Evolutionary conservation across 73 alveolate species (phyloP), one percentile per base, ranked within the genome.

Genomic region (Tetrahymena thermophila): DNA sequence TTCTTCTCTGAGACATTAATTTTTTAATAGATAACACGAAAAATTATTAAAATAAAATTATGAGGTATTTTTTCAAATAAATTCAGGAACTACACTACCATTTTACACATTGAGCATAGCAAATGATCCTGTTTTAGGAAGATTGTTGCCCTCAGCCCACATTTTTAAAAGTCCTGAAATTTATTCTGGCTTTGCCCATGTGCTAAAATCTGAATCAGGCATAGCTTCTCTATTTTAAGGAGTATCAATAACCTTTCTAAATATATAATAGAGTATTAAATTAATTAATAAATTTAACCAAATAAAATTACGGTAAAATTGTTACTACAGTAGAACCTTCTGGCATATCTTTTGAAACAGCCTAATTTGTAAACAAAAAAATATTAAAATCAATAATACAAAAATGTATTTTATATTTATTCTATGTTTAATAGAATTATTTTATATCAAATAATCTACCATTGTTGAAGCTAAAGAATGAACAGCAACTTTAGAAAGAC

Each of bases 61-160:
- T 40, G 4, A 40, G 44, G 44, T 8, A 40, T 40, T 40, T 8
- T 4, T 71, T 97, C 98, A 97, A 34, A 97, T 97, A 93, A 95
- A 97, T 84, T 97, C 99, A 35, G 99, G 99, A 28, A 97, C 96
- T 35, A 97, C 96, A 23, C 95, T 34, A 34, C 98, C 98, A 94
- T 96, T 97, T 44, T 96, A 94, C 11, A 83, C 94, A 31, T 94
- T 94, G 34, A 97, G 93, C 85, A 95, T 96, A 21, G 98, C 99
- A 95, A 97, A 97, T 38, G 98, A 93, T 21, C 99, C 99, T 94
- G 97, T 97, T 85, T 96, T 56, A 17, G 99, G 99, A 58, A 98
- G 93, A 93, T 97, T 97, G 10, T 96, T 94, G 7, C 99, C 99
- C 43, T 97, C 98, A 34, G 99, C 99, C 98, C 97, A 97, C 98